A percentile compares a stretch with the other conserved stretches of the same genome.
Evolutionary conservation across 371 early-diverging fungal genomes (phyloP).

Genomic region (Mortierella sp.): DNA sequence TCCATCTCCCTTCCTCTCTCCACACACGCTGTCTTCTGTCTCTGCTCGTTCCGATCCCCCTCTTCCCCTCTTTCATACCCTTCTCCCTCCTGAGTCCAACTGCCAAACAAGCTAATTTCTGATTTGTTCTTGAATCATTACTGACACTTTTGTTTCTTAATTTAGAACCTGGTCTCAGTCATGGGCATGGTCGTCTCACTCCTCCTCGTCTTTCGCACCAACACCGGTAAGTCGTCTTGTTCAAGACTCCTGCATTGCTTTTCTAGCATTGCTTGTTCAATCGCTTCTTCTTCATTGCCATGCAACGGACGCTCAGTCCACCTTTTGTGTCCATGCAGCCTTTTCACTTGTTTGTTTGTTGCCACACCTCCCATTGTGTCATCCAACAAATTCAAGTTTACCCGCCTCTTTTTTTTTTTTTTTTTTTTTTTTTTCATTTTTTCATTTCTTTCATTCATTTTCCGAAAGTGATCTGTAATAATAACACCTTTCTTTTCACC

Average conservation of each 20-base stretch:
- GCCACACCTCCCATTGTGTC: background rate
- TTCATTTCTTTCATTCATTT: background rate
- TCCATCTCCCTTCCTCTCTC: background rate
- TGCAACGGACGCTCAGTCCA: conserved; percentile 4
- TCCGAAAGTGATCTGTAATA: background rate
- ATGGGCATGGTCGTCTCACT: conserved; percentile 74
- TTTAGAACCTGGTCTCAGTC: conserved; percentile 59
- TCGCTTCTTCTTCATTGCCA: background rate
- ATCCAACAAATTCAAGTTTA: background rate
- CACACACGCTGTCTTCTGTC: no score
- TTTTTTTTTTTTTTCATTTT: background rate
- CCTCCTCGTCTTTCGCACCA: conserved; percentile 82
- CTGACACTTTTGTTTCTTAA: background rate
- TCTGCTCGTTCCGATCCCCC: background rate
- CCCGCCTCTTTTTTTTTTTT: background rate
- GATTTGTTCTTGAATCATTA: background rate
- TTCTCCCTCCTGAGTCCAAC: background rate
- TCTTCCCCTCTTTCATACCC: background rate
- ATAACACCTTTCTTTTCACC: background rate
- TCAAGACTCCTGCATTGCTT: no score
- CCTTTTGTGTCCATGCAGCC: background rate
- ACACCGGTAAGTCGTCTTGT: conserved; percentile 63
- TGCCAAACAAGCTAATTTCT: background rate
- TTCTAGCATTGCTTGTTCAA: background rate
- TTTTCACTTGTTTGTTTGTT: background rate